Evolutionary conservation across 805 yeast species (phyloP).

Genomic region (Starmerella ratchasimensis): DNA sequence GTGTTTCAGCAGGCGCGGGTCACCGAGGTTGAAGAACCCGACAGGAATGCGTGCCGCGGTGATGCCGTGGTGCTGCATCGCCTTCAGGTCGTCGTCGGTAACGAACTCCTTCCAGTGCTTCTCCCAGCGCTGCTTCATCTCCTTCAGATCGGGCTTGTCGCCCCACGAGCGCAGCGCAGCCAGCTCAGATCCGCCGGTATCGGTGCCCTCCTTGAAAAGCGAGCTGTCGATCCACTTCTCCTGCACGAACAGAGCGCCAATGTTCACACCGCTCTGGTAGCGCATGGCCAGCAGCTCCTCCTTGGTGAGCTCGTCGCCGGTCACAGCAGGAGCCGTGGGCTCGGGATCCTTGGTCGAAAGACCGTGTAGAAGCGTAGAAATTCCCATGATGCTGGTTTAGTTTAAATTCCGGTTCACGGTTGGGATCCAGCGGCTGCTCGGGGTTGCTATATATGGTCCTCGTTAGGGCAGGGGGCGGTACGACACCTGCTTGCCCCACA

Average conservation of each 20-base stretch:
- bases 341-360: constrained; percentile 17
- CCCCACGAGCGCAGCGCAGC: constrained; percentile 49
- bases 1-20: constrained; percentile 35
- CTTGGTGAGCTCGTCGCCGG: constrained; percentile 26
- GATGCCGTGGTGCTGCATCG: constrained; percentile 54
- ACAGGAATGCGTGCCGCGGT: constrained; percentile 75
- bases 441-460: no score
- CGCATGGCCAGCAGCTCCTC: constrained; percentile 25
- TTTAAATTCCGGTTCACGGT: no score
- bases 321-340: constrained; percentile 23
- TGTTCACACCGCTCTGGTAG: constrained; percentile 66
- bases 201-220: constrained; percentile 43
- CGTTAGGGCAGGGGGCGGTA: no score
- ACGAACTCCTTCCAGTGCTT: constrained; percentile 54
- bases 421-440: no score
- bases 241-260: constrained; percentile 67
- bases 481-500: no score
- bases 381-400: constrained; percentile 18
- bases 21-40: constrained; percentile 81
- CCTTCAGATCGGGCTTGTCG: constrained; percentile 36
- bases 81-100: constrained; percentile 62
- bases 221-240: constrained; percentile 67
- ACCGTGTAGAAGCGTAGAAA: constrained; percentile 19
- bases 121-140: constrained; percentile 39
- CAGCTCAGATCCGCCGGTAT: constrained; percentile 42